phyloP scores from a whole-genome alignment of 108 stramenopile species.

The Skeletonema costatum region DNA sequence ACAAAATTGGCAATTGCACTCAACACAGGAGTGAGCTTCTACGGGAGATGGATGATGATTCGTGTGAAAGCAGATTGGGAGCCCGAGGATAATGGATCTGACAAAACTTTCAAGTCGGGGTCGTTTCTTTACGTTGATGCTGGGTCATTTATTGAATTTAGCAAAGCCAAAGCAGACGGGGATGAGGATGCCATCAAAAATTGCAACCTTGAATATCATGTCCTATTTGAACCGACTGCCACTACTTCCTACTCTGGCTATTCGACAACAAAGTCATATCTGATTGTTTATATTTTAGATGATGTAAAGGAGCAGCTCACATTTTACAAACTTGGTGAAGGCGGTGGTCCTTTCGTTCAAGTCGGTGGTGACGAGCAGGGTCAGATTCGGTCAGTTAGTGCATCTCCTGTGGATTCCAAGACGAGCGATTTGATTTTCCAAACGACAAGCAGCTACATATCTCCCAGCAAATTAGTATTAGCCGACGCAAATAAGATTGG shows the following conservation, averaged over 20 bases:
- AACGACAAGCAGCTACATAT: slow-evolving; percentile 67
- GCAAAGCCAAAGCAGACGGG: slow-evolving; percentile 62
- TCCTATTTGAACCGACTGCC: slow-evolving; percentile 81
- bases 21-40: slow-evolving; percentile 66
- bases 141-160: slow-evolving; percentile 55
- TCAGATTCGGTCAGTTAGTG: slow-evolving; percentile 64
- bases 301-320: slow-evolving; percentile 82
- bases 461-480: slow-evolving; percentile 69
- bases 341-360: slow-evolving; percentile 51
- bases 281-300: slow-evolving; percentile 78
- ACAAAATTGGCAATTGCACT: slow-evolving; percentile 70
- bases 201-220: slow-evolving; percentile 51
- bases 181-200: slow-evolving; percentile 18
- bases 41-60: slow-evolving; percentile 71
- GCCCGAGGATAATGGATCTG: slow-evolving; percentile 53
- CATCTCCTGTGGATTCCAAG: slow-evolving; percentile 62
- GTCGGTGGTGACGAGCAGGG: slow-evolving; percentile 63
- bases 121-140: slow-evolving; percentile 67
- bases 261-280: slow-evolving; percentile 77
- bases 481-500: slow-evolving; percentile 68
- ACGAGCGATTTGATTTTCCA: slow-evolving; percentile 77
- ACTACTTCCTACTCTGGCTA: slow-evolving; percentile 72
- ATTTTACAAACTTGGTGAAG: slow-evolving; percentile 73
- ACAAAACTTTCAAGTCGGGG: slow-evolving; percentile 60
- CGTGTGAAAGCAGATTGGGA: slow-evolving; percentile 83